These are phyloP conservation scores for Aureobasidium vineae DNA, from an alignment of 2,329 filamentous ascomycete species.

Conservation along the genomic window DNA sequence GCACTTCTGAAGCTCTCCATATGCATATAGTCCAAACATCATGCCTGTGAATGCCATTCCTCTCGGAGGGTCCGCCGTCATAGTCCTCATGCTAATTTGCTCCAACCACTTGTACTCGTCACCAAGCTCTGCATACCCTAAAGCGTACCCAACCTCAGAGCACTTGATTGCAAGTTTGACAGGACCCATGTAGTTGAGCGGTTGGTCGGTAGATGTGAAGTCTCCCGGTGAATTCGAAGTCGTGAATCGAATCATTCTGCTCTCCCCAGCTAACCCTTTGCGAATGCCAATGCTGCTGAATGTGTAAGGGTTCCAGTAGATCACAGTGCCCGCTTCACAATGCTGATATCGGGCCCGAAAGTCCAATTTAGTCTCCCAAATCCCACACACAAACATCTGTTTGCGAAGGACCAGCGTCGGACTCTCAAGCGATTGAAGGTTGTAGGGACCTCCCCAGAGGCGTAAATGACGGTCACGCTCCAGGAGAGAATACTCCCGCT, in stretches of 20 bases:
- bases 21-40: slow-evolving; percentile 50
- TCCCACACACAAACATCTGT: slow-evolving; percentile 48
- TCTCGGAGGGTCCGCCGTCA: slow-evolving; percentile 42
- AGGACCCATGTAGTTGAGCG: background rate
- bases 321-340: slow-evolving; percentile 54
- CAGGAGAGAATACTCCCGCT: slow-evolving; percentile 48
- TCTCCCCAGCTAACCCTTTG: slow-evolving; percentile 28
- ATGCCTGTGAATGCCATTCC: slow-evolving; percentile 48
- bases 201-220: background rate
- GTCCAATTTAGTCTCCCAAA: slow-evolving; percentile 46
- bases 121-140: background rate
- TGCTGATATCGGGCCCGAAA: slow-evolving; percentile 48
- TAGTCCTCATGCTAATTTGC: slow-evolving; percentile 32
- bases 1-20: slow-evolving; percentile 44
- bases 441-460: slow-evolving; percentile 54
- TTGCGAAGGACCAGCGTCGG: slow-evolving; percentile 57
- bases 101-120: background rate
- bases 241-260: slow-evolving; percentile 27
- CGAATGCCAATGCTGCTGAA: slow-evolving; percentile 47
- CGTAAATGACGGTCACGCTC: slow-evolving; percentile 48
- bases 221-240: background rate
- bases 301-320: slow-evolving; percentile 56
- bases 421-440: slow-evolving; percentile 51
- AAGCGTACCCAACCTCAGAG: background rate
- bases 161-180: background rate